Percentiles rank a stretch among this genome's conserved stretches.
Evolutionary conservation across 768 basidiomycete species (phyloP).

Genomic region (Serendipita sp.): DNA sequence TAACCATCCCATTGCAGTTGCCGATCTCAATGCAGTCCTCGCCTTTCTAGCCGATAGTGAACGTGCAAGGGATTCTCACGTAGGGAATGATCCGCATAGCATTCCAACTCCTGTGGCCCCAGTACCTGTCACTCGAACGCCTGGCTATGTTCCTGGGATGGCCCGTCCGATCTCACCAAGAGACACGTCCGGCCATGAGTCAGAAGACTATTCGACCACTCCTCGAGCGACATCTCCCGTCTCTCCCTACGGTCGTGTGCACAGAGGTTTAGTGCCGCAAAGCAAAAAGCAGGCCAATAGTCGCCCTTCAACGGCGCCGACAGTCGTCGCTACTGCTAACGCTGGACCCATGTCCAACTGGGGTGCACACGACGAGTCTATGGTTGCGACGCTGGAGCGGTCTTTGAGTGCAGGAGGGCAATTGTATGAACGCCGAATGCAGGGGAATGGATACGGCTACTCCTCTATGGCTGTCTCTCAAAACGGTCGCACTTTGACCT

Average conservation of each 20-base stretch:
- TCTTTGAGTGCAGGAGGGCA: not conserved
- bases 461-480: not conserved
- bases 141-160: conserved; percentile 84
- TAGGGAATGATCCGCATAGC: conserved; percentile 34
- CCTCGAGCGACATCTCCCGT: conserved; percentile 62
- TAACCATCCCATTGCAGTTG: not conserved
- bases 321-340: not conserved
- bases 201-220: conserved; percentile 51
- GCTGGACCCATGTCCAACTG: not conserved
- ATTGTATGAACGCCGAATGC: not conserved
- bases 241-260: conserved; percentile 18
- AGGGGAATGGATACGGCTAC: not conserved
- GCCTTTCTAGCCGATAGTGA: conserved; percentile 30
- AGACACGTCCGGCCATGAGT: conserved; percentile 29
- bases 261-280: not conserved
- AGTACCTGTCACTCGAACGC: conserved; percentile 40
- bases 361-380: not conserved
- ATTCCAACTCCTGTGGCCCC: conserved; percentile 36
- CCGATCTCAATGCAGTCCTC: not conserved
- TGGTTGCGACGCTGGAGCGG: not conserved
- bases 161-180: conserved; percentile 83
- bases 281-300: not conserved
- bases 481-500: not conserved
- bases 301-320: not conserved
- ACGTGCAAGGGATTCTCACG: conserved; percentile 54